Evolutionary conservation across 2,329 filamentous ascomycete genomes (phyloP), one percentile per base, ranked within the genome.

Genomic region (Phaeosphaeria sp.): DNA sequence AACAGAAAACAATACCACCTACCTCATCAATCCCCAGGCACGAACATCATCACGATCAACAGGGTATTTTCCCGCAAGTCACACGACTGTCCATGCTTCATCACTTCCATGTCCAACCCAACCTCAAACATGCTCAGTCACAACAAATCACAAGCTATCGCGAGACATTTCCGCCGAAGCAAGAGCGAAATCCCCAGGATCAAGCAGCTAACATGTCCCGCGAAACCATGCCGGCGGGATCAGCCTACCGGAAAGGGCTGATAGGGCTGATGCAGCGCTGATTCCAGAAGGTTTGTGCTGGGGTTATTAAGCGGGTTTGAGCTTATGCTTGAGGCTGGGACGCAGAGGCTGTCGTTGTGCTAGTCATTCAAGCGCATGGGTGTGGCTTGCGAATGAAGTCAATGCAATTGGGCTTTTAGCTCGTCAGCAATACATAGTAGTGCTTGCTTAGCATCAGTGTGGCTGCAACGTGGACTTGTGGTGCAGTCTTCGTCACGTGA

Each of bases 221-320:
- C 42, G 20, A 22, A 27, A 21, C 23, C 22, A 25, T 44, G 21
- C 42, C 21, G 42, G 9, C 21, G 42, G 41, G 42, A 44, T 44
- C 18, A 20, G 42, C 30, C 27, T 17, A 10, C 20, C 33, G 27
- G 20, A 50, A 25, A 50, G 41, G 39, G 50, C 50, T 44, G 39
- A 20, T 46, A 53, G 30, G 30, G 42, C 42, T 46, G 30, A 39
- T 39, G 15, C 15, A 20, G 22, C 39, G 20, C 15, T 46, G 20
- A 30, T 48, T 48, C 30, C 21, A 48, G 44, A 54, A 42, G 44
- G 22, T 21, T 33, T 30, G 36, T 20, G 39, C 36, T 39, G 36
- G 36, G 36, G 33, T 52, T 25, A 52, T 25, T 54, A 54, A 48
- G 52, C 52, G 22, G 20, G n/a, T 15, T 25, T 36, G 20, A 53